These are phyloP conservation scores for Ophiostoma australiae DNA, from an alignment of 2,329 filamentous ascomycete species.

Conservation along the genomic window DNA sequence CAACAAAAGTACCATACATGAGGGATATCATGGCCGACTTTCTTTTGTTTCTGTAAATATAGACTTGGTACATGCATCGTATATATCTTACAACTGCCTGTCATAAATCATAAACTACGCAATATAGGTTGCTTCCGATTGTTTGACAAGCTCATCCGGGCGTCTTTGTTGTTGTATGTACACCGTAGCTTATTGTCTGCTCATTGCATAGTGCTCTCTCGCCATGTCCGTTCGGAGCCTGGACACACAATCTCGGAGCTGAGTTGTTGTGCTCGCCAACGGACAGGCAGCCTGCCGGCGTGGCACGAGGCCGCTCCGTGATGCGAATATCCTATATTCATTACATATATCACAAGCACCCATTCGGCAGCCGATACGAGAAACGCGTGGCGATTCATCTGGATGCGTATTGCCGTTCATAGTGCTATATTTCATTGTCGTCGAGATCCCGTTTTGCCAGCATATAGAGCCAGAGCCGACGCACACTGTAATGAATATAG, in stretches of 20 bases:
- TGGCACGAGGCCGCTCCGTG: slow-evolving; percentile 1
- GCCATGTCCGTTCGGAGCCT: not conserved
- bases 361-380: not conserved
- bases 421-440: not conserved
- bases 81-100: not conserved
- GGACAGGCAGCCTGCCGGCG: slow-evolving; percentile 1
- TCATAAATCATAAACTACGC: not conserved
- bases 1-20: slow-evolving; percentile 4
- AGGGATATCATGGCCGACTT: not conserved
- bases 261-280: slow-evolving; percentile 3
- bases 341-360: not conserved
- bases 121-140: not conserved
- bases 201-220: not conserved
- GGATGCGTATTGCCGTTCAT: not conserved
- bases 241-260: not conserved
- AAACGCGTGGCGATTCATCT: slow-evolving; percentile 4
- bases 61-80: not conserved
- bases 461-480: not conserved
- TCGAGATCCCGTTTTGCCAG: not conserved
- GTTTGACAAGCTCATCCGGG: not conserved
- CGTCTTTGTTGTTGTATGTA: not conserved
- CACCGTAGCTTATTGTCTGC: not conserved
- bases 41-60: not conserved
- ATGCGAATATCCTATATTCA: not conserved
- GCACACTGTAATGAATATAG: not conserved